These are phyloP conservation scores for Clarireedia paspali DNA, from an alignment of 2,329 filamentous ascomycete genomes.

Conservation along the genomic window DNA sequence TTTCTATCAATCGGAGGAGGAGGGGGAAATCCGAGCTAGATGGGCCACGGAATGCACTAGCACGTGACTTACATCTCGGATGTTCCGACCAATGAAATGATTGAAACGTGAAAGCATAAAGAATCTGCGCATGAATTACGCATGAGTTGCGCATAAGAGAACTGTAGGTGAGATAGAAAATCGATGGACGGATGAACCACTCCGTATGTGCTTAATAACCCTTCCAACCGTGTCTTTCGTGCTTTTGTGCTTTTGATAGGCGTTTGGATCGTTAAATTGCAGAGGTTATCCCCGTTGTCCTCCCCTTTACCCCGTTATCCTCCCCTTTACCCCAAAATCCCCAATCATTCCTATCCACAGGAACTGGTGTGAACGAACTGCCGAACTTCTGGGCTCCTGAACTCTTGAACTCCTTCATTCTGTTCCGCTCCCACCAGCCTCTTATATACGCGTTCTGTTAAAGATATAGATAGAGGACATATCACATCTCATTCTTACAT, in stretches of 20 bases:
- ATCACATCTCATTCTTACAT: neutral
- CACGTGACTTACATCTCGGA: neutral
- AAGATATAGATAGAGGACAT: no score
- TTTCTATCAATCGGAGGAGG: neutral
- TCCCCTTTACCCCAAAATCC: no score
- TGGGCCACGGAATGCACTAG: neutral
- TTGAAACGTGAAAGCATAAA: neutral
- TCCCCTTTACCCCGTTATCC: no score
- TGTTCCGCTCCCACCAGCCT: no score
- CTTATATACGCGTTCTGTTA: no score
- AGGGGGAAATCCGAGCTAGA: conserved; percentile 7
- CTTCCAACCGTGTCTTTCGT: no score
- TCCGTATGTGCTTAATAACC: neutral
- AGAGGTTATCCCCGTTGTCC: neutral
- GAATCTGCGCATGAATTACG: neutral
- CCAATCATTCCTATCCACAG: no score
- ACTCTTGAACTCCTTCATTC: no score
- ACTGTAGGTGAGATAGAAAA: conserved; percentile 10
- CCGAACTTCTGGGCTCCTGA: no score
- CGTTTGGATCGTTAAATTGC: conserved; percentile 1
- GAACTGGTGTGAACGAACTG: no score
- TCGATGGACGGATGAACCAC: conserved; percentile 4
- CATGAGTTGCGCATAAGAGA: conserved; percentile 4
- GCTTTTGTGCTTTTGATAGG: neutral
- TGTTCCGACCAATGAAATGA: neutral